These are phyloP conservation scores for Rhizopus arrhizus DNA, from an alignment of 371 early-diverging fungal species.

Conservation along the genomic window DNA sequence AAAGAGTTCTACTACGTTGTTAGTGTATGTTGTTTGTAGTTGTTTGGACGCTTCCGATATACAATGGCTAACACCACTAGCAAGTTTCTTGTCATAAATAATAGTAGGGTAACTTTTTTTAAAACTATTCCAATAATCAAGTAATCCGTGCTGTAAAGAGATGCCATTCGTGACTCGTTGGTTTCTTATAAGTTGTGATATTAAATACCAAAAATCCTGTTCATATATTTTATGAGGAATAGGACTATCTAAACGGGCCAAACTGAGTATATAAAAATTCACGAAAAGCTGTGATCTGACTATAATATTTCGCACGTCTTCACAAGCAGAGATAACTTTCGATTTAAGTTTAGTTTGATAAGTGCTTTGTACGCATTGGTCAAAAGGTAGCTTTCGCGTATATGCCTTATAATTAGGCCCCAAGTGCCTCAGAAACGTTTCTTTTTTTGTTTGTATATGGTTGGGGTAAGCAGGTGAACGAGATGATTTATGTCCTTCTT, in stretches of 20 bases:
- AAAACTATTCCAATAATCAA: no score
- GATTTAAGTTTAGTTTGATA: neutral
- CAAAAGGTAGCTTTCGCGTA: constrained; percentile 5
- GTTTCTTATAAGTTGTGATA: neutral
- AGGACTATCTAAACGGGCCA: neutral
- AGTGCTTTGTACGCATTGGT: neutral
- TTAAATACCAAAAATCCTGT: neutral
- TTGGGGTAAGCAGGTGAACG: neutral
- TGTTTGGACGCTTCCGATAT: no score
- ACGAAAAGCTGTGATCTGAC: constrained; percentile 1
- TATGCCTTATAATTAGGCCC: constrained; percentile 1
- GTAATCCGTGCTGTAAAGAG: no score
- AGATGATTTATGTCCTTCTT: constrained; percentile 7
- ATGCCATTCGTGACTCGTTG: constrained; percentile 20
- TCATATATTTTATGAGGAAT: neutral
- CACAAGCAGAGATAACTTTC: neutral
- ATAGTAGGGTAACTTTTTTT: no score
- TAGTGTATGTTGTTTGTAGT: no score
- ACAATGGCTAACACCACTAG: no score
- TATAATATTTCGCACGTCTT: constrained; percentile 6
- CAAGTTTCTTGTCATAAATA: no score
- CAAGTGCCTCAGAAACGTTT: constrained; percentile 4
- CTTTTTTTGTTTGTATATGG: constrained; percentile 5
- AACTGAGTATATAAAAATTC: constrained; percentile 2
- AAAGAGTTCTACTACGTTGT: no score